Conservation (phyloP, 805 yeast genomes). For the Candida cerambycidarum region DNA sequence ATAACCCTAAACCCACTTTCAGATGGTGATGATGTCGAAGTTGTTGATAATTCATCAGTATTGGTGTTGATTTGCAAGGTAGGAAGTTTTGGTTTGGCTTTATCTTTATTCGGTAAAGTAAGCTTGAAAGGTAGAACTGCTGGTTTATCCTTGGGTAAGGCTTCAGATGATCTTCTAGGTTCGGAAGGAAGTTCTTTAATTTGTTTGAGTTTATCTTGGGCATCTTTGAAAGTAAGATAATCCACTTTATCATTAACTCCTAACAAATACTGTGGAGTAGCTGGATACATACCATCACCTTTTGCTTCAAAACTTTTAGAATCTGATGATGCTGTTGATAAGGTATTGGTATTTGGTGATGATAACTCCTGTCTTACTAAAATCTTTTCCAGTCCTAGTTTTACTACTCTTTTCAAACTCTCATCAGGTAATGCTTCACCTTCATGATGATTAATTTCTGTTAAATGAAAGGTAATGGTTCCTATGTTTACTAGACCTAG, state of each 20-base stretch:
- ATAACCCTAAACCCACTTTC: conserved; percentile 56
- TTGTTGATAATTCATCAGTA: neutral
- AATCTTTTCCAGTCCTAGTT: conserved; percentile 34
- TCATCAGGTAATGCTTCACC: conserved; percentile 55
- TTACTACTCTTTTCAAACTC: conserved; percentile 35
- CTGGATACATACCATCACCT: conserved; percentile 49
- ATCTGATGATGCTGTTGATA: conserved; percentile 53
- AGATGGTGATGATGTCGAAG: conserved; percentile 1
- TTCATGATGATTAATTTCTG: conserved; percentile 63
- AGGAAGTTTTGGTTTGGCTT: conserved; percentile 13
- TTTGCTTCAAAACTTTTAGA: conserved; percentile 52
- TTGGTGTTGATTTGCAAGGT: conserved; percentile 15
- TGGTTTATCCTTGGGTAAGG: neutral
- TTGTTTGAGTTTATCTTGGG: conserved; percentile 16
- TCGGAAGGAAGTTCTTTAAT: conserved; percentile 14
- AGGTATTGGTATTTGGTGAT: conserved; percentile 33
- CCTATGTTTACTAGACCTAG: conserved; percentile 37
- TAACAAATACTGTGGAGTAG: conserved; percentile 68
- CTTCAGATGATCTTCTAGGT: neutral
- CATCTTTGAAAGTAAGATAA: conserved; percentile 58
- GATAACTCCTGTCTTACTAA: conserved; percentile 32
- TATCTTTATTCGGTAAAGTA: conserved; percentile 12
- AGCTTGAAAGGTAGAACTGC: conserved; percentile 12
- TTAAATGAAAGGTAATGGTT: conserved; percentile 49
- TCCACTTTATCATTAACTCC: conserved; percentile 44